Evolutionary conservation across 2,329 filamentous ascomycete genomes (phyloP).

Genomic region (Colletotrichum trifolii): DNA sequence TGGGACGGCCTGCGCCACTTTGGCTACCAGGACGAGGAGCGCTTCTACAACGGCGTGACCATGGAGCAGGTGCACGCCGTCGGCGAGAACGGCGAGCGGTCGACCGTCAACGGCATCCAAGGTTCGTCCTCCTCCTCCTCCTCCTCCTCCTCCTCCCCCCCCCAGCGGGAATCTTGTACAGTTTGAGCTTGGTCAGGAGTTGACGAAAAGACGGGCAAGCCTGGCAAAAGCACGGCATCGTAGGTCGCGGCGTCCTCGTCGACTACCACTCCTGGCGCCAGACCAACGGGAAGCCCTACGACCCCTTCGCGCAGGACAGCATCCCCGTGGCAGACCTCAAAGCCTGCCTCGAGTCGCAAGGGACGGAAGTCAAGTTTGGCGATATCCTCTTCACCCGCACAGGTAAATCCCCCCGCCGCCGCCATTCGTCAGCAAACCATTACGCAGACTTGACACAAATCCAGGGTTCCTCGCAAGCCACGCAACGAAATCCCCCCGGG

Average conservation of each 20-base stretch:
- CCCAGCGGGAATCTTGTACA: too few species aligned
- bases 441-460: neutral
- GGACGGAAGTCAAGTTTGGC: slow-evolving; percentile 48
- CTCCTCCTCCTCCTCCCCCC: neutral
- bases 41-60: slow-evolving; percentile 45
- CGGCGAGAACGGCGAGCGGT: slow-evolving; percentile 37
- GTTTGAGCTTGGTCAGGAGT: neutral
- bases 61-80: slow-evolving; percentile 62
- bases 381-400: slow-evolving; percentile 68
- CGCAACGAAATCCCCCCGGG: slow-evolving; percentile 26
- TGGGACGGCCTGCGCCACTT: slow-evolving; percentile 54
- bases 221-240: slow-evolving; percentile 50
- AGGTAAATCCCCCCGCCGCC: slow-evolving; percentile 38
- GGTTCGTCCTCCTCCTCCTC: neutral
- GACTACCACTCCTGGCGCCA: slow-evolving; percentile 63
- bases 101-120: slow-evolving; percentile 38
- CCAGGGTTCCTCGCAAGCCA: slow-evolving; percentile 34
- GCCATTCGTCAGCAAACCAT: neutral
- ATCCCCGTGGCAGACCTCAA: slow-evolving; percentile 35
- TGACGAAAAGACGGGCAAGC: slow-evolving; percentile 12
- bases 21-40: slow-evolving; percentile 50
- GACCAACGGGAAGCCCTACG: slow-evolving; percentile 41
- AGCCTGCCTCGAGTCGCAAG: slow-evolving; percentile 36
- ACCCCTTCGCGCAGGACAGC: slow-evolving; percentile 34
- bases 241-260: slow-evolving; percentile 61